phyloP scores from a whole-genome alignment of 306 rosid genomes.

The Phaseolus lunatus region DNA sequence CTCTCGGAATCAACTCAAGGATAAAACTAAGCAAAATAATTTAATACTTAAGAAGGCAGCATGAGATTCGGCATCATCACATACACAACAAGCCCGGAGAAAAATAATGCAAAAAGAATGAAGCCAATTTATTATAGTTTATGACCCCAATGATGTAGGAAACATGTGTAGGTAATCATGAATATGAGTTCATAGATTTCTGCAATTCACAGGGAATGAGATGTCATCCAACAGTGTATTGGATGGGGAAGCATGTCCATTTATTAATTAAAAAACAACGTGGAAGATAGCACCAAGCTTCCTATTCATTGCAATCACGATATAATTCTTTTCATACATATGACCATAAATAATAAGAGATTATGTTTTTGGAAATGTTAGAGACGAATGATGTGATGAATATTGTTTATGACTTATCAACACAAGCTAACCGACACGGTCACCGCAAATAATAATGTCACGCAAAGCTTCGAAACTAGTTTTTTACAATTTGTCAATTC shows the following conservation, averaged over 20 bases:
- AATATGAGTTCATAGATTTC: not conserved
- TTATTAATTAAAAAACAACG: not conserved
- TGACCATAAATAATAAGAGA: no score
- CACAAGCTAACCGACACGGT: slow-evolving; percentile 50
- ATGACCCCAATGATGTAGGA: slow-evolving; percentile 21
- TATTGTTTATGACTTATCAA: not conserved
- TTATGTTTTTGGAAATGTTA: no score
- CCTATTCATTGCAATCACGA: not conserved
- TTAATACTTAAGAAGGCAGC: slow-evolving; percentile 16
- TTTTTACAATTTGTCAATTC: slow-evolving; percentile 15
- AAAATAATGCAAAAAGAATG: slow-evolving; percentile 12
- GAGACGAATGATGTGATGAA: no score
- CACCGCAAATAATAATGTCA: slow-evolving; percentile 42
- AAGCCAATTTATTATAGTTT: not conserved
- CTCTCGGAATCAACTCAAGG: no score
- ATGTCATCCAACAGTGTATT: slow-evolving; percentile 37
- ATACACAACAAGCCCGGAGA: not conserved
- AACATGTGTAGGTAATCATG: not conserved
- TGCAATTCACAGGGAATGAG: slow-evolving; percentile 37
- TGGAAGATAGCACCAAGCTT: not conserved
- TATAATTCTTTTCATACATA: not conserved
- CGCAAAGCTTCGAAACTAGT: slow-evolving; percentile 9
- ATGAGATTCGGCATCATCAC: slow-evolving; percentile 21
- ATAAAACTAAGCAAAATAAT: not conserved
- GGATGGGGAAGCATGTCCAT: not conserved